phyloP scores from a whole-genome alignment of 495 filamentous ascomycete genomes.

The Xylaria scruposa region DNA sequence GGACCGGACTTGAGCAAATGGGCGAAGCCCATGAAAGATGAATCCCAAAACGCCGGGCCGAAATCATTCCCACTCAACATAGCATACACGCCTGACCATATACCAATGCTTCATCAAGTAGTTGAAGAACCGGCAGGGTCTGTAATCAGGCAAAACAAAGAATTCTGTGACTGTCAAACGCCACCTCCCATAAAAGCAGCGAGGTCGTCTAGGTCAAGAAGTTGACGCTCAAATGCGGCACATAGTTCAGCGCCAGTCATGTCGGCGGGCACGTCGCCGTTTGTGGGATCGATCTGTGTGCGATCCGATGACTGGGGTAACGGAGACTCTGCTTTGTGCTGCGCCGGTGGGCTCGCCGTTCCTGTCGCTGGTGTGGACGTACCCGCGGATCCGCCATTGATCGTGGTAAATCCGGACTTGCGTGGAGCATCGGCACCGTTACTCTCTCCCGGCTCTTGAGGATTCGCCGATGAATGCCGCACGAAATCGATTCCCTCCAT shows the following conservation, averaged over 20 bases:
- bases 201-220: conserved; percentile 57
- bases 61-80: conserved; percentile 12
- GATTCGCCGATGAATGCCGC: conserved; percentile 36
- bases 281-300: conserved; percentile 31
- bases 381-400: conserved; percentile 55
- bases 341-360: conserved; percentile 47
- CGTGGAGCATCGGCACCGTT: conserved; percentile 55
- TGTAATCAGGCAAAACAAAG: conserved; percentile 21
- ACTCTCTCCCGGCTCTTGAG: conserved; percentile 39
- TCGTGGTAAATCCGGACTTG: conserved; percentile 55
- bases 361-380: conserved; percentile 44
- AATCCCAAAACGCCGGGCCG: conserved; percentile 14
- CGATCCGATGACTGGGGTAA: conserved; percentile 40
- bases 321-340: conserved; percentile 49
- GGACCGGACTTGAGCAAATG: not conserved
- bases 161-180: conserved; percentile 41
- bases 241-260: conserved; percentile 59
- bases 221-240: conserved; percentile 55
- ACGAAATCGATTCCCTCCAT: conserved; percentile 56
- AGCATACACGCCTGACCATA: conserved; percentile 15
- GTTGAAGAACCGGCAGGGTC: conserved; percentile 20
- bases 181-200: conserved; percentile 61
- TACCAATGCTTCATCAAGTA: not conserved
- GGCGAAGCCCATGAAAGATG: not conserved
- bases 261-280: conserved; percentile 40